Percentiles rank a stretch among this genome's conserved stretches.
Conservation (phyloP, 176 grass and related monocot genomes). For the Dendrocalamus sinicus region DNA sequence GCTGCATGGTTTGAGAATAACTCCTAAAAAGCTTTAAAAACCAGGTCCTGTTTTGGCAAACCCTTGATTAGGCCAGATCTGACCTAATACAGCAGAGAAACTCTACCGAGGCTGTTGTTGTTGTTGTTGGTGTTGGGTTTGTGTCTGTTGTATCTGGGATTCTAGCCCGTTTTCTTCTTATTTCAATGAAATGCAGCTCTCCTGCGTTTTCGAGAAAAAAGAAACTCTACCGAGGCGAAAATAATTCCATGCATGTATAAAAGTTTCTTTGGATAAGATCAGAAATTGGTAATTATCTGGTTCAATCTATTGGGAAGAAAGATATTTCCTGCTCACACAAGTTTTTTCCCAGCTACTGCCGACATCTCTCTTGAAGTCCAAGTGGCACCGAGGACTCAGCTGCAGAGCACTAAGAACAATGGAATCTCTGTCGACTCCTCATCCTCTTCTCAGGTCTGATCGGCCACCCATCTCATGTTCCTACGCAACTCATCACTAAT, state of each 20-base stretch:
- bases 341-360: slow-evolving; percentile 39
- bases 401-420: slow-evolving; percentile 39
- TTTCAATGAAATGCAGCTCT: too few relatives aligned
- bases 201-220: too few relatives aligned
- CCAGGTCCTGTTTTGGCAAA: slow-evolving; percentile 7
- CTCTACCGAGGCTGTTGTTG: not conserved
- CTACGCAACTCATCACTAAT: not conserved
- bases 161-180: too few relatives aligned
- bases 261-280: not conserved
- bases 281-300: not conserved
- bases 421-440: slow-evolving; percentile 12
- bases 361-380: slow-evolving; percentile 29
- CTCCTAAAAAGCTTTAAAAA: not conserved
- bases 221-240: not conserved
- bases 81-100: not conserved
- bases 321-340: slow-evolving; percentile 27
- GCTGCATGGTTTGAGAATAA: not conserved
- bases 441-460: slow-evolving; percentile 50
- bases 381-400: slow-evolving; percentile 25
- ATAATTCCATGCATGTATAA: not conserved
- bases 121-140: too few relatives aligned
- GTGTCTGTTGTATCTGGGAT: too few relatives aligned
- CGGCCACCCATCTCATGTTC: not conserved
- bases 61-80: not conserved
- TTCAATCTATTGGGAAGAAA: not conserved